A percentile compares a stretch with the other conserved stretches of the same genome.
These are phyloP conservation scores for Salix purpurea DNA, from an alignment of 345 rosid genomes.

Conservation along the genomic window DNA sequence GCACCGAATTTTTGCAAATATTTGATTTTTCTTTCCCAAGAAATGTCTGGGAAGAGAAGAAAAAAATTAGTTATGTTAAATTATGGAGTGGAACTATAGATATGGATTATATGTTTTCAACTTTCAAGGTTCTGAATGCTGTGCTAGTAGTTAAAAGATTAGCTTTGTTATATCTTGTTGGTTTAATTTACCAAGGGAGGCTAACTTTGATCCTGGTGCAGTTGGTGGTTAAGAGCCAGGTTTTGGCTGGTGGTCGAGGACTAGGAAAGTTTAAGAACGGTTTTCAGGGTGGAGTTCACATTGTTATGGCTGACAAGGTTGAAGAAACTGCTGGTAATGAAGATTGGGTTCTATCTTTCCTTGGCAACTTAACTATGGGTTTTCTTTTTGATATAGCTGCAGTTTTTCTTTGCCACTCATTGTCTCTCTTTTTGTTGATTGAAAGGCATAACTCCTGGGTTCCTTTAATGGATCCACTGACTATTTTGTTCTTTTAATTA, in stretches of 20 bases:
- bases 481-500: neutral
- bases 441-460: neutral
- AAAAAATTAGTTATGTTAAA: neutral
- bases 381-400: neutral
- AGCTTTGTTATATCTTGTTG: neutral
- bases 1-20: neutral
- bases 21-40: neutral
- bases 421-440: neutral
- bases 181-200: neutral
- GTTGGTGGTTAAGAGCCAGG: slow-evolving; percentile 96
- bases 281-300: slow-evolving; percentile 94
- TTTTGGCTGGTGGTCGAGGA: slow-evolving; percentile 99
- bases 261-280: slow-evolving; percentile 87
- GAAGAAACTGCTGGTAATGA: slow-evolving; percentile 74
- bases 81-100: neutral
- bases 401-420: neutral
- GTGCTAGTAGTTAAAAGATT: neutral
- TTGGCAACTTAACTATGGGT: neutral
- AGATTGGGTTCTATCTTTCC: neutral
- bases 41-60: neutral
- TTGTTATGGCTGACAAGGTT: slow-evolving; percentile 65
- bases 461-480: neutral
- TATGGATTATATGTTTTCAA: neutral
- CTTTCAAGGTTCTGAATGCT: neutral
- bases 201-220: slow-evolving; percentile 29